Conservation (phyloP, 129 eudicot species). For the Flaveria robusta region DNA sequence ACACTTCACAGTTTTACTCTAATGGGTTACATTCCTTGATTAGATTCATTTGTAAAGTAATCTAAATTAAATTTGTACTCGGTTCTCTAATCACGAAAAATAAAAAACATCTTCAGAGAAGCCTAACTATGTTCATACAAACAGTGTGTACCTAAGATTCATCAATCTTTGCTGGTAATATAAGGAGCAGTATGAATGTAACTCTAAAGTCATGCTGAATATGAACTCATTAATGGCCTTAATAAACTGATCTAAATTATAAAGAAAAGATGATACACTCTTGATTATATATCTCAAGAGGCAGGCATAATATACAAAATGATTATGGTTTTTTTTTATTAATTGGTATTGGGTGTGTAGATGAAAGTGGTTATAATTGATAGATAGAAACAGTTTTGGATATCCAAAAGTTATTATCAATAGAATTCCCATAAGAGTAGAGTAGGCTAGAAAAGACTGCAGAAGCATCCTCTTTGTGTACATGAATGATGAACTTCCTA, state of each 20-base stretch:
- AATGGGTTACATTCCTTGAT: background rate
- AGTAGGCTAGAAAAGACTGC: background rate
- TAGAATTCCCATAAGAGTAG: background rate
- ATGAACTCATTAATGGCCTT: background rate
- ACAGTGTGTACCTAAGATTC: background rate
- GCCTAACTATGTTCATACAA: background rate
- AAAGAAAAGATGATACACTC: background rate
- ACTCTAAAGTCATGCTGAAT: background rate
- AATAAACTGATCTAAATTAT: background rate
- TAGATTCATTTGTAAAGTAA: constrained; percentile 4
- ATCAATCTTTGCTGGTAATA: background rate
- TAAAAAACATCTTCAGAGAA: background rate
- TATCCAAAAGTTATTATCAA: background rate
- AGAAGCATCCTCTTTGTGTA: background rate
- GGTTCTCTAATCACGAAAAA: background rate
- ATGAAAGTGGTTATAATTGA: background rate
- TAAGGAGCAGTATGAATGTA: background rate
- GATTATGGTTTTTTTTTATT: background rate
- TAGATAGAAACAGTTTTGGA: background rate
- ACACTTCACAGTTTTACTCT: constrained; percentile 7
- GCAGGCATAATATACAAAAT: background rate
- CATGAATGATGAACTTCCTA: background rate
- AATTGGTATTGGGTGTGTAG: background rate
- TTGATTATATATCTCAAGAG: background rate
- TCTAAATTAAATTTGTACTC: background rate